These are phyloP conservation scores for Cladosporium sp. DNA, from an alignment of 2,329 filamentous ascomycete species.

Conservation along the genomic window DNA sequence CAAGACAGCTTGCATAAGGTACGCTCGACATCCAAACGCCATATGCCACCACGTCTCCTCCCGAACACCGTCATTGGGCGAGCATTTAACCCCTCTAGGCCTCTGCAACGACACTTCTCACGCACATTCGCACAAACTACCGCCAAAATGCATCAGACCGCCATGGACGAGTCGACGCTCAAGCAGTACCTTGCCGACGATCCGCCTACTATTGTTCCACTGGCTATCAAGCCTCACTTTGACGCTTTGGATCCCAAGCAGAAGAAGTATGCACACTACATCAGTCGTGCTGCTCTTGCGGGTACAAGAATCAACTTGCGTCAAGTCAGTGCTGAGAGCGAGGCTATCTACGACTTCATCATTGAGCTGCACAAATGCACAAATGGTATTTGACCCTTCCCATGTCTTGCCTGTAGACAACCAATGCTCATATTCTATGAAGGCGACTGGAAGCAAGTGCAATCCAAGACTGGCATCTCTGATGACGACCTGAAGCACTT, in stretches of 20 bases:
- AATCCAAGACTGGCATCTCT: slow-evolving; percentile 40
- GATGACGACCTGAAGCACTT: slow-evolving; percentile 38
- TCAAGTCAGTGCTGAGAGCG: slow-evolving; percentile 50
- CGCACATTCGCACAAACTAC: not conserved
- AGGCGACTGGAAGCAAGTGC: slow-evolving; percentile 47
- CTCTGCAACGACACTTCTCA: not conserved
- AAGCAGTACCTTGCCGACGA: slow-evolving; percentile 84
- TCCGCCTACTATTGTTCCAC: slow-evolving; percentile 79
- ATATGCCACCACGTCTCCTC: slow-evolving; percentile 8
- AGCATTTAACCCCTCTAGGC: not conserved
- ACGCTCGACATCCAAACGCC: not conserved
- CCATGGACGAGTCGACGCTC: slow-evolving; percentile 42
- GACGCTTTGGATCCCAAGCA: slow-evolving; percentile 69
- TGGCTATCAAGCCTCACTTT: slow-evolving; percentile 92
- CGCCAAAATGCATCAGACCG: slow-evolving; percentile 17
- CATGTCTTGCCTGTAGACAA: too few relatives aligned
- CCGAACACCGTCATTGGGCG: slow-evolving; percentile 4
- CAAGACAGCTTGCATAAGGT: slow-evolving; percentile 1
- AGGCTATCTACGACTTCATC: slow-evolving; percentile 53
- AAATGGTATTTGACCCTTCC: slow-evolving; percentile 25
- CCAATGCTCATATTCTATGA: slow-evolving; percentile 14
- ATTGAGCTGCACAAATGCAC: slow-evolving; percentile 45
- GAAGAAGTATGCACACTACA: slow-evolving; percentile 49
- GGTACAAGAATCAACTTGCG: slow-evolving; percentile 51
- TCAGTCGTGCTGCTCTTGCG: slow-evolving; percentile 58